Conservation (phyloP, 495 filamentous ascomycete species). For the Podospora appendiculata region DNA sequence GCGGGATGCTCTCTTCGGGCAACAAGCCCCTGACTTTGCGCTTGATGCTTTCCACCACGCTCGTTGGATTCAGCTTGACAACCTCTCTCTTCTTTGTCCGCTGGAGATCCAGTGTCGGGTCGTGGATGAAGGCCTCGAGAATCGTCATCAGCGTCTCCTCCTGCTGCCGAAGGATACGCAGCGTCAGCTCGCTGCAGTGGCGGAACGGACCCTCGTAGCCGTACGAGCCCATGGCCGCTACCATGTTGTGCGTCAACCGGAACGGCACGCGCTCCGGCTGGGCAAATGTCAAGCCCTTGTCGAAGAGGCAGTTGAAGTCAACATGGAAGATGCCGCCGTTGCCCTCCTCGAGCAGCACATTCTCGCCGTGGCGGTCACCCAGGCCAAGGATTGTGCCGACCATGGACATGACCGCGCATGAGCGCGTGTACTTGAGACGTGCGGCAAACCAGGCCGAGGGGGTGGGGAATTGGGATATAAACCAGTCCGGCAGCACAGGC, state of each 20-base stretch:
- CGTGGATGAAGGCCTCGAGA: slow-evolving; percentile 91
- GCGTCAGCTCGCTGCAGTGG: slow-evolving; percentile 79
- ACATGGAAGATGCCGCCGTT: slow-evolving; percentile 95
- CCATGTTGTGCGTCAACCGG: slow-evolving; percentile 96
- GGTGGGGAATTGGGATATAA: slow-evolving; percentile 87
- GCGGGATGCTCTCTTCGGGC: slow-evolving; percentile 76
- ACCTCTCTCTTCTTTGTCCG: slow-evolving; percentile 59
- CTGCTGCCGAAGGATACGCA: slow-evolving; percentile 76
- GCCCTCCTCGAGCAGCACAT: slow-evolving; percentile 89
- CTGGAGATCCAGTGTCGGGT: slow-evolving; percentile 91
- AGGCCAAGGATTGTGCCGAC: slow-evolving; percentile 90
- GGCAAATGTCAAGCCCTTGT: slow-evolving; percentile 93
- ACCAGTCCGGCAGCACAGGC: slow-evolving; percentile 86
- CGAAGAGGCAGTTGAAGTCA: slow-evolving; percentile 99
- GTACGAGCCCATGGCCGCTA: slow-evolving; percentile 89
- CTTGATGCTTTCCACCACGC: slow-evolving; percentile 81
- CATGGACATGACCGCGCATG: slow-evolving; percentile 96
- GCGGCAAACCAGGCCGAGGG: slow-evolving; percentile 87
- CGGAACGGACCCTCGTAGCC: slow-evolving; percentile 91
- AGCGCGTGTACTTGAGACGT: slow-evolving; percentile 83
- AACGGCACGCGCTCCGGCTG: slow-evolving; percentile 97
- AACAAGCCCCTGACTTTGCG: slow-evolving; percentile 81
- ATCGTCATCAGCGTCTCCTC: slow-evolving; percentile 96
- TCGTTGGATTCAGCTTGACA: slow-evolving; percentile 79
- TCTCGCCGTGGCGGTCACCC: slow-evolving; percentile 97